Base-by-base conservation (phyloP, 1,284 basidiomycete species). In the Fomitopsis betulina region DNA sequence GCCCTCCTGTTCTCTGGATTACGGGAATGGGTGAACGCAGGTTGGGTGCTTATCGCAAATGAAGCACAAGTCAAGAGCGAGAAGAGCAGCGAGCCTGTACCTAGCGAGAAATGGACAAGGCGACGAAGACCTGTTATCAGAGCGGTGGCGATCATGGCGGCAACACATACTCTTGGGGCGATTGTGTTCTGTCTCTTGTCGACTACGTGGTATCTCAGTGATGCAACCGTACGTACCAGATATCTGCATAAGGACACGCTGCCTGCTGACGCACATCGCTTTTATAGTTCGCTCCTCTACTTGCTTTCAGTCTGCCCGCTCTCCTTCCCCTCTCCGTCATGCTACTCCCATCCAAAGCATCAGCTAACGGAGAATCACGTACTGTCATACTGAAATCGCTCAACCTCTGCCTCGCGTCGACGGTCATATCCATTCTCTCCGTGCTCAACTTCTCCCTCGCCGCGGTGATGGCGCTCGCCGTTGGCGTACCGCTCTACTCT, bases 381-480 rank as follows among this genome's bases (percentile, higher is more conserved):
- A 75, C 79, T 43, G 64, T 71, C 38, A 70, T 89, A n/a, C 75
- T 94, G 37, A 86, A 90, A 64, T 76, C 89, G 2, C 73, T 91
- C 63, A 86, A 86, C 67, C 78, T 94, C 53, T 87, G 94, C 72
- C 71, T 91, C 53, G 82, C 90, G 50, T 93, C 93, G 15, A 87
- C 92, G 5, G 78, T 94, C 58, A 85, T 96, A 64, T 93, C 93
- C 25, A 84, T 92, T 50, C 86, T 85, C 19, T 89, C 92, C 5
- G 87, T 96, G 60, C 84, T 96, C 67, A 97, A 96, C 72, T 96
- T 94, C 73, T 93, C 91, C 4, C 84, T 96, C 19, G 89, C 93
- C 0, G 84, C 87, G 32, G 72, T 80, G 8, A 79, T 94, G 8
- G 85, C 88, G 0, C 70, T 86, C 38, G 64, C 82, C 10, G 79